Conservation (phyloP, 192 early-diverging fungal species). For the Coemansia sp. region DNA sequence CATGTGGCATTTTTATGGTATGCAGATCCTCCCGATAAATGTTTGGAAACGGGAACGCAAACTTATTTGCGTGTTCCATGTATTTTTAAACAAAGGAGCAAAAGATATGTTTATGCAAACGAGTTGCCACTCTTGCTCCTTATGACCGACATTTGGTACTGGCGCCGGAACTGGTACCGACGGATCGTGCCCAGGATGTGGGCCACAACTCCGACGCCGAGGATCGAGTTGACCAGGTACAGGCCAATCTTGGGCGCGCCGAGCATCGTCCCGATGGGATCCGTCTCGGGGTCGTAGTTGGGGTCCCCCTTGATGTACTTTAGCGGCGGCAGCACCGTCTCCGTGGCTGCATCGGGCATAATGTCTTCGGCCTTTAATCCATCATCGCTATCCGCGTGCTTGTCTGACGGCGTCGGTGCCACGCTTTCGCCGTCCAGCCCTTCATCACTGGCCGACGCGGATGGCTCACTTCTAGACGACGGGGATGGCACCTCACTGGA, state of each 20-base stretch:
- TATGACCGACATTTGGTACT: slow-evolving; percentile 29
- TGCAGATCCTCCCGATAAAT: too few species aligned
- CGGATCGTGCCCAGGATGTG: slow-evolving; percentile 29
- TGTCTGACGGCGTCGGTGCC: background rate
- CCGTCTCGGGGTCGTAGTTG: slow-evolving; percentile 28
- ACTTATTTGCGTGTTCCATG: too few species aligned
- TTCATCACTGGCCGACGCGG: background rate
- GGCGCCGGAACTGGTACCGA: slow-evolving; percentile 34
- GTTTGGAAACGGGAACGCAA: too few species aligned
- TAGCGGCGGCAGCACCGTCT: slow-evolving; percentile 32
- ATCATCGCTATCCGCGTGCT: background rate
- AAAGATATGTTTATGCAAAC: slow-evolving; percentile 6
- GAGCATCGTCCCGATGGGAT: slow-evolving; percentile 34
- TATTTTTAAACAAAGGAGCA: background rate
- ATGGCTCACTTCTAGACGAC: background rate
- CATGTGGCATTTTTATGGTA: too few species aligned
- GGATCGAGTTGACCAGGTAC: slow-evolving; percentile 32
- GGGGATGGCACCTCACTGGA: background rate
- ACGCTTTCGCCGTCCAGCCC: too few species aligned
- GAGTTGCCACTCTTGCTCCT: slow-evolving; percentile 17
- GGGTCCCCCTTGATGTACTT: slow-evolving; percentile 48
- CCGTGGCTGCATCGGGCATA: slow-evolving; percentile 1
- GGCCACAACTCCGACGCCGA: slow-evolving; percentile 36
- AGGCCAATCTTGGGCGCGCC: slow-evolving; percentile 34
- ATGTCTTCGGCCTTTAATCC: too few species aligned